These are phyloP conservation scores for Sicyos baderoa DNA, from an alignment of 306 rosid genomes.

Conservation along the genomic window DNA sequence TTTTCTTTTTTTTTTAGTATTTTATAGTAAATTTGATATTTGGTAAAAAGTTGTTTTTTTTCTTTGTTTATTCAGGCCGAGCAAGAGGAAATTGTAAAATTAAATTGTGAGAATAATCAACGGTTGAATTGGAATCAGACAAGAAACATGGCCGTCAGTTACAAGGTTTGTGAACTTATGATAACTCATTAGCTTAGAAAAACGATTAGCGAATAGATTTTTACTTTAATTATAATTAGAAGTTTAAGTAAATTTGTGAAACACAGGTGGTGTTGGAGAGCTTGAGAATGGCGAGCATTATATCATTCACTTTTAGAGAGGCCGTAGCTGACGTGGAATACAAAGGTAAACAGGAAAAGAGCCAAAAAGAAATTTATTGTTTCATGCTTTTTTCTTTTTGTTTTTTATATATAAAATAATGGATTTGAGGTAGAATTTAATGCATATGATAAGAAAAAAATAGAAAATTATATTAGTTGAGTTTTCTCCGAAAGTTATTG, in stretches of 20 bases:
- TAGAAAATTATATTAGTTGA: too few species aligned
- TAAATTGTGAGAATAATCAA: conserved; percentile 39
- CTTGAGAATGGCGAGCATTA: conserved; percentile 86
- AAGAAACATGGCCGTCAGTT: conserved; percentile 57
- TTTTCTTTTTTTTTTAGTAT: too few species aligned
- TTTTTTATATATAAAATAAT: background rate
- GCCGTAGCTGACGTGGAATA: conserved; percentile 91
- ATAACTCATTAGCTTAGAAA: background rate
- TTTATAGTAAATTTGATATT: too few species aligned
- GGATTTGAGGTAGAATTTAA: too few species aligned
- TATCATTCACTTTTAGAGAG: conserved; percentile 86
- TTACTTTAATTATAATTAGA: background rate
- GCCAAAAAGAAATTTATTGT: background rate
- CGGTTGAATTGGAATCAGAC: conserved; percentile 60
- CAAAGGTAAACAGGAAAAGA: conserved; percentile 44
- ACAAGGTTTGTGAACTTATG: conserved; percentile 32
- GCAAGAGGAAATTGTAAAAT: conserved; percentile 40
- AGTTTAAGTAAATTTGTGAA: background rate
- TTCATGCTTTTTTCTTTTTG: background rate
- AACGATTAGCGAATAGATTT: background rate
- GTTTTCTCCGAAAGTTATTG: too few species aligned
- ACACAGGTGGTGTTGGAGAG: conserved; percentile 67
- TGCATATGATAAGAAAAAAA: too few species aligned
- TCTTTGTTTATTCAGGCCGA: conserved; percentile 40
- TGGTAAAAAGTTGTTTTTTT: background rate